Conservation (phyloP, 345 rosid genomes). For the Eutrema yunnanense region DNA sequence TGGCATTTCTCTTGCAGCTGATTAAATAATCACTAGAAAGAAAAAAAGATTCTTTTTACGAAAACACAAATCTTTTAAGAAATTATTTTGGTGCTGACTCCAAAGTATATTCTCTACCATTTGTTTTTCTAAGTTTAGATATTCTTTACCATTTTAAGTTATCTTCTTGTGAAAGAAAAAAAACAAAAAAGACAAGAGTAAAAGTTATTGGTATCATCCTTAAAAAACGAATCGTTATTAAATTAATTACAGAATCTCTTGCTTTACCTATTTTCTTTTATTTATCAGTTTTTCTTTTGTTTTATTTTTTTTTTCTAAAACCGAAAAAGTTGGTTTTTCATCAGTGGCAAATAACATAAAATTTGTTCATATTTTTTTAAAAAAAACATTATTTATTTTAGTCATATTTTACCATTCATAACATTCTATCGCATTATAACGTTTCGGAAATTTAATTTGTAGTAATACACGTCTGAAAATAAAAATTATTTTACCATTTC, state of each 20-base stretch:
- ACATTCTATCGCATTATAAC: not conserved
- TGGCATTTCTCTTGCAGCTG: constrained; percentile 4
- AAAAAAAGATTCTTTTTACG: constrained; percentile 5
- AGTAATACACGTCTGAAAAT: too few relatives aligned
- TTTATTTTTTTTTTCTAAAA: not conserved
- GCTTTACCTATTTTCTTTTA: not conserved
- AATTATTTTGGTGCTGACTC: not conserved
- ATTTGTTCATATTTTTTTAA: not conserved
- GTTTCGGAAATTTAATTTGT: too few relatives aligned
- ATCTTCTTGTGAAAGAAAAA: not conserved
- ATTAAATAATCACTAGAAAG: not conserved
- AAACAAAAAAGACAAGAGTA: not conserved
- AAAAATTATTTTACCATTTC: too few relatives aligned
- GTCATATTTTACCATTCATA: not conserved
- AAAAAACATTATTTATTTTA: not conserved
- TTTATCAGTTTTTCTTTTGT: too few relatives aligned
- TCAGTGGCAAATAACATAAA: not conserved
- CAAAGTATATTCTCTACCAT: constrained; percentile 7
- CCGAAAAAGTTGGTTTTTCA: not conserved
- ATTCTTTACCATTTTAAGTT: not conserved
- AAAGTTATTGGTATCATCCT: not conserved
- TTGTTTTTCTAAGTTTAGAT: not conserved
- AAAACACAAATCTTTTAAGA: not conserved
- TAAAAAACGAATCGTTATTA: not conserved
- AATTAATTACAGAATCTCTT: not conserved